Conservation (phyloP, 306 rosid species). For the Albizia julibrissin region DNA sequence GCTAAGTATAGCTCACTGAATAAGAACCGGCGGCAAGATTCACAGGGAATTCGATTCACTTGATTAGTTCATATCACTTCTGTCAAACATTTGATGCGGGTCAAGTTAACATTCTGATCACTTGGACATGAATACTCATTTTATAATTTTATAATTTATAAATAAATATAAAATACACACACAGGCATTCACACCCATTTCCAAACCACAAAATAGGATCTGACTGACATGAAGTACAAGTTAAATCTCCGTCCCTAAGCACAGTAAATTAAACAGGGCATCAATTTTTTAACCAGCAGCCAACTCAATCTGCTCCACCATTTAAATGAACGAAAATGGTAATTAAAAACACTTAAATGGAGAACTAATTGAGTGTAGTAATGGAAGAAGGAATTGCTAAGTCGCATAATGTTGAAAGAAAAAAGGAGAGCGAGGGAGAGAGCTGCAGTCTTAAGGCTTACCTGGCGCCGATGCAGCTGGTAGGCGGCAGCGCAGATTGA, state of each 20-base stretch:
- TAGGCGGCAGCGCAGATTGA: no score
- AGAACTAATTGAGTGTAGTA: neutral
- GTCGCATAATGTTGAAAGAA: no score
- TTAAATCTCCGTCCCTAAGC: neutral
- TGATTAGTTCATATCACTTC: slow-evolving; percentile 26
- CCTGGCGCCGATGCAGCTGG: no score
- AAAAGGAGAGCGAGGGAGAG: neutral
- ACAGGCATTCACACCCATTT: neutral
- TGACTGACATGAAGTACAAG: neutral
- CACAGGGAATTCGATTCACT: neutral
- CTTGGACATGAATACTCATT: neutral
- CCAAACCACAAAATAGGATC: neutral
- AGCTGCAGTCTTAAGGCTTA: neutral
- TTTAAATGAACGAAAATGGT: neutral
- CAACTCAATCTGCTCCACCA: neutral
- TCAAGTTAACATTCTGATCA: neutral
- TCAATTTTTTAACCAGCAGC: neutral
- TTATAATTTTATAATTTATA: neutral
- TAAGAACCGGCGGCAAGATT: neutral
- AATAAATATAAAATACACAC: neutral
- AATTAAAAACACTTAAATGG: neutral
- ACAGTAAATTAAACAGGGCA: neutral
- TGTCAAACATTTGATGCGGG: neutral
- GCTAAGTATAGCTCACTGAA: slow-evolving; percentile 7
- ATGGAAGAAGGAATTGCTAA: neutral